Base-by-base conservation (phyloP, 805 yeast species). In the Kuraishia borneana region DNA sequence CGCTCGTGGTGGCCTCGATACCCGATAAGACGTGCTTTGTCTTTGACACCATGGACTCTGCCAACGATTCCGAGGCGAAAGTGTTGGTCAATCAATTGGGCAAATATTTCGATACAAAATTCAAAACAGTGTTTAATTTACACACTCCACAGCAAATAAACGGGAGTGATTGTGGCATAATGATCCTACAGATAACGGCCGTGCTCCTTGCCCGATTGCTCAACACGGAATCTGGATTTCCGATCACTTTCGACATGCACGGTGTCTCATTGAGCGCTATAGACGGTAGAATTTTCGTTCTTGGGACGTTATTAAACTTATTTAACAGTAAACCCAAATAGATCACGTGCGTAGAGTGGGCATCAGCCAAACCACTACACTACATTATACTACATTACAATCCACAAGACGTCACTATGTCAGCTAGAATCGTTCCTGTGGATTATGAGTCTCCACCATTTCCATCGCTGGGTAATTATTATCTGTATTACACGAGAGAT, bases 371-470 rank as follows among this genome's bases (percentile, higher is more conserved):
- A n/a, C n/a, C n/a, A n/a, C n/a, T n/a, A n/a, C n/a, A n/a, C n/a
- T n/a, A n/a, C n/a, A n/a, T n/a, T n/a, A n/a, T n/a, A n/a, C n/a
- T n/a, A n/a, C n/a, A n/a, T n/a, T n/a, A n/a, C n/a, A n/a, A n/a
- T n/a, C n/a, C n/a, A n/a, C n/a, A n/a, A n/a, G n/a, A n/a, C n/a
- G n/a, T n/a, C n/a, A n/a, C n/a, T n/a, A 25, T 12, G 57, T 63
- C 16, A 70, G 8, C 28, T 12, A 25, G 16, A 6, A 16, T 70
- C 42, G 63, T 76, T 2, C 96, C 96, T 2, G 73, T 83, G 5
- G 96, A 95, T 21, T 89, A 89, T 56, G 58, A 61, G 9, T 63
- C 77, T 1, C 97, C 97, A 1, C 36, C 46, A 12, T 89, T 88
- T 47, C 97, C 97, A 4, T 76, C 94, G 3, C 54, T 89, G 21